These are phyloP conservation scores for Euphrasia arctica DNA, from an alignment of 305 asterid species.

Conservation along the genomic window DNA sequence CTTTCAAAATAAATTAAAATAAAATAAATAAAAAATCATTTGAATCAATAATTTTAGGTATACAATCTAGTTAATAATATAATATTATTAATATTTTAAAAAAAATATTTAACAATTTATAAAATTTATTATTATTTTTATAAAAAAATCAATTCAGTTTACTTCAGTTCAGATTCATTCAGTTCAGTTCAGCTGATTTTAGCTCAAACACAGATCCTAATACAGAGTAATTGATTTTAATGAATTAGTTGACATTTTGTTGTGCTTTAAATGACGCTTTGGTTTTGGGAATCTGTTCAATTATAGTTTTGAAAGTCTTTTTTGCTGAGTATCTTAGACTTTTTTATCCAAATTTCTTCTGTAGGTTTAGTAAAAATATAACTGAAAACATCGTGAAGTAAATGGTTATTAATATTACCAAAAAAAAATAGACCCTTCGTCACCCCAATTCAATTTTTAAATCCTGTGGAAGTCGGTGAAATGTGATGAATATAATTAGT, in stretches of 20 bases:
- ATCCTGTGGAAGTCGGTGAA: conserved; percentile 11
- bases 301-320: conserved; percentile 2
- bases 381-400: conserved; percentile 9
- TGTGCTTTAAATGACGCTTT: conserved; percentile 8
- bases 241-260: conserved; percentile 1
- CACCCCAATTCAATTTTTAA: conserved; percentile 7
- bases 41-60: too few species aligned
- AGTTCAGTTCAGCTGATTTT: too few species aligned
- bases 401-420: conserved; percentile 1
- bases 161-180: too few species aligned
- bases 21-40: too few species aligned
- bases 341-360: background rate
- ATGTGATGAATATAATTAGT: conserved; percentile 4
- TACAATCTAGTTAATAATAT: too few species aligned
- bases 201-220: too few species aligned
- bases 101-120: too few species aligned
- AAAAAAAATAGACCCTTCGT: background rate
- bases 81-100: too few species aligned
- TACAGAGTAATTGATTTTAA: background rate
- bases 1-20: too few species aligned
- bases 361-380: background rate
- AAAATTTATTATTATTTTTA: too few species aligned
- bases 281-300: background rate
- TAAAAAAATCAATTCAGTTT: too few species aligned
- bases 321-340: conserved; percentile 14